Evolutionary conservation across 2,329 filamentous ascomycete genomes (phyloP), one percentile per base, ranked within the genome.

Genomic region (Sporothrix luriei): DNA sequence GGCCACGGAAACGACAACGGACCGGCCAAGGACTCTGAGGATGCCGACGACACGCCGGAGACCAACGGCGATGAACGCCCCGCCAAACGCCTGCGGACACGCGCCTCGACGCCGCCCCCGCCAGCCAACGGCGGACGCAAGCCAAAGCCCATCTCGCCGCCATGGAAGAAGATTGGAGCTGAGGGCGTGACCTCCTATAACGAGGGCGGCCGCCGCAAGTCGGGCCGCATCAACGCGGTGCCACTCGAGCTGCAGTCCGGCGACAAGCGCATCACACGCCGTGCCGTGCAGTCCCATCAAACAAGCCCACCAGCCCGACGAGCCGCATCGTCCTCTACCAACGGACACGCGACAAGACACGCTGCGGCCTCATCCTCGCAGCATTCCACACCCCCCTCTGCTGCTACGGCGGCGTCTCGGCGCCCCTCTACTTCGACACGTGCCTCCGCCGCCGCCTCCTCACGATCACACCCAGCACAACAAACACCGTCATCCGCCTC

Each of bases 131-230:
- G 73, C 26, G 73, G 82, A 72, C 79, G 82, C 72, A 76, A 79
- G 76, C 75, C 77, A 19, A 83, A 89, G 80, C 81, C 82, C 68
- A 84, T 85, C 71, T 98, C 94, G 73, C 95, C 95, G 73, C 95
- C 95, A 26, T 99, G 95, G 95, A 98, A 95, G 82, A 92, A 88
- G 76, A 86, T 91, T 72, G 86, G 86, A 71, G 92, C 91, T 52
- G 91, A 97, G 38, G 95, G 95, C 0, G 95, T 95, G 26, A 95
- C 94, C 3, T 91, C 91, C 0, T 94, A 96, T 77, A 86, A 91
- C 59, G 87, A 85, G 81, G 91, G 85, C 86, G 92, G 91, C 64
- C 85, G 85, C 73, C 85, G 88, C 71, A 90, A 88, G 76, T 91
- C 88, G 26, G 87, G 87, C 52, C 85, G 88, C 71, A 87, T 88